Evolutionary conservation across 257 asterid genomes (phyloP).

Genomic region (Knoxia roxburghii): DNA sequence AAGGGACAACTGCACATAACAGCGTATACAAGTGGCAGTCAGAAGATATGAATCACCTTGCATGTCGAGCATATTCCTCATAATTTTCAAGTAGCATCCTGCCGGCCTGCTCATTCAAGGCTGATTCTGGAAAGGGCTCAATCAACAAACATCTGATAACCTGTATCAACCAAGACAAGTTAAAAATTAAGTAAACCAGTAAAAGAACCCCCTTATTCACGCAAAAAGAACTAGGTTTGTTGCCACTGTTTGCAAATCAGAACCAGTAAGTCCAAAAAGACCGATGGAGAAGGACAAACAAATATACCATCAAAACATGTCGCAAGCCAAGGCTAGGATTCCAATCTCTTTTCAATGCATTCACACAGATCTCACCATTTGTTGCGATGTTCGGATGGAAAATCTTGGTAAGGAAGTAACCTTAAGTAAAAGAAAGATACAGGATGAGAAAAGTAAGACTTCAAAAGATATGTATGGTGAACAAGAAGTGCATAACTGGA

Average conservation of each 20-base stretch:
- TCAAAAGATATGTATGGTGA: background rate
- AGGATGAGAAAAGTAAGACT: background rate
- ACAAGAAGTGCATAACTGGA: background rate
- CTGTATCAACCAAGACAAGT: constrained; percentile 27
- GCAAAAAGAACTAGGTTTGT: background rate
- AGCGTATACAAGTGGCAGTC: background rate
- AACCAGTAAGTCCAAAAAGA: background rate
- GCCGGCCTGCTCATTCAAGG: constrained; percentile 94
- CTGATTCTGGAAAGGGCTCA: constrained; percentile 98
- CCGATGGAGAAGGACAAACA: constrained; percentile 2
- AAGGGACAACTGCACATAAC: background rate
- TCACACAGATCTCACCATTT: constrained; percentile 90
- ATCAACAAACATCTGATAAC: constrained; percentile 92
- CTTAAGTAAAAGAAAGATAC: constrained; percentile 28
- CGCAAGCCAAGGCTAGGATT: constrained; percentile 85
- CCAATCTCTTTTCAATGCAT: constrained; percentile 97
- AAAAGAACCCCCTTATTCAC: background rate
- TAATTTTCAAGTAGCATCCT: constrained; percentile 90
- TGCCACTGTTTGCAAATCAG: background rate
- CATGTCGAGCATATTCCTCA: constrained; percentile 86
- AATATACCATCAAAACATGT: constrained; percentile 75
- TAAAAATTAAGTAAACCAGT: constrained; percentile 5
- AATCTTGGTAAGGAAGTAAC: constrained; percentile 87
- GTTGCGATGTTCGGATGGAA: constrained; percentile 87
- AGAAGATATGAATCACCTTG: constrained; percentile 40